Conservation (phyloP, 129 eudicot genomes). For the Saposhnikovia divaricata region DNA sequence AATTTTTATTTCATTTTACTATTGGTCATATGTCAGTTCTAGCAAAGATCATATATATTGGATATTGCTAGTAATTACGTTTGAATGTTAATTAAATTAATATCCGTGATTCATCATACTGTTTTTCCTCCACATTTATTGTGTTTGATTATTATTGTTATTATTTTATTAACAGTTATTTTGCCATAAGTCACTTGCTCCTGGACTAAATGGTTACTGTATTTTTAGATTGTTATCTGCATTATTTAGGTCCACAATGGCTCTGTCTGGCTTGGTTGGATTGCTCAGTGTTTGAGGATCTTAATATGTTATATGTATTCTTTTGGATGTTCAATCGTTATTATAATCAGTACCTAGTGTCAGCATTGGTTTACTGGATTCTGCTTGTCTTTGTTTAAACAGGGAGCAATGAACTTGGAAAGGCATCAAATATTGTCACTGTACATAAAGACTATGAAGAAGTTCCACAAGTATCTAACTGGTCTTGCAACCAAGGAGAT, state of each 20-base stretch:
- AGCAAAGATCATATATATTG: not conserved
- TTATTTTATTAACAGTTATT: not conserved
- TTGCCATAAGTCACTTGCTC: not conserved
- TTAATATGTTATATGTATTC: not conserved
- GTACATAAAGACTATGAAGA: slow-evolving; percentile 70
- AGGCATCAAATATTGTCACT: slow-evolving; percentile 57
- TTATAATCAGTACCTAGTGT: not conserved
- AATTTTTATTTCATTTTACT: not conserved
- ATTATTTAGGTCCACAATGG: not conserved
- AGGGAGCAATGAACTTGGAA: slow-evolving; percentile 76
- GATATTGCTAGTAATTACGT: not conserved
- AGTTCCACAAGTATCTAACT: slow-evolving; percentile 57
- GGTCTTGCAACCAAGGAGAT: slow-evolving; percentile 45
- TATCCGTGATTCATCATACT: not conserved
- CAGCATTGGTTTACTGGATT: not conserved
- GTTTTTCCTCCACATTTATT: not conserved
- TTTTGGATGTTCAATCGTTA: not conserved
- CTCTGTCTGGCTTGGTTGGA: not conserved
- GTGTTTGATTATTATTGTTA: not conserved
- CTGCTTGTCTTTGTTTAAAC: slow-evolving; percentile 15
- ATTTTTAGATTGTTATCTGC: not conserved
- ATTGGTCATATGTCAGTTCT: not conserved
- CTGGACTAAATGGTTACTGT: not conserved
- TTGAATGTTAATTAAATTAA: not conserved
- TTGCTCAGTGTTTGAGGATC: not conserved